Percentiles rank a stretch among this genome's conserved stretches.
phyloP scores from a whole-genome alignment of 768 basidiomycete species.

The Tricholoma saponaceum region DNA sequence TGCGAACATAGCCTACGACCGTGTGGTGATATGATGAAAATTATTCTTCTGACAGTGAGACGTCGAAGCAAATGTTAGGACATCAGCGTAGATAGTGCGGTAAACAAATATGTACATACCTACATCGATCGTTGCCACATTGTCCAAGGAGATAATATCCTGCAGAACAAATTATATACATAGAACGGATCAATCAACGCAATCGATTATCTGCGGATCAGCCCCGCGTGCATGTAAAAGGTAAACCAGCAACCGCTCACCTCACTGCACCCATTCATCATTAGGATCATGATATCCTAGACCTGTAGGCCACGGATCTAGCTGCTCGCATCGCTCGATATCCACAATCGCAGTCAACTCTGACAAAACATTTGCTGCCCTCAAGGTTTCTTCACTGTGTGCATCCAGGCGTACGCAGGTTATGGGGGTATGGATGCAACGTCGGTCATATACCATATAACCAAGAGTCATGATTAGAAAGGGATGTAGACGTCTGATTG shows the following conservation, averaged over 20 bases:
- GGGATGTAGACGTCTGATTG: conserved; percentile 28
- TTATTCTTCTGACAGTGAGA: too few relatives aligned
- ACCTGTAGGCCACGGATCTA: conserved; percentile 33
- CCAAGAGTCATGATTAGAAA: conserved; percentile 28
- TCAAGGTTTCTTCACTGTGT: not conserved
- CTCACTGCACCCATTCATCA: conserved; percentile 20
- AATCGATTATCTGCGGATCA: not conserved
- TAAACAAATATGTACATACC: too few relatives aligned
- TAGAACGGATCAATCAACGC: too few relatives aligned
- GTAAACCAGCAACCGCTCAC: not conserved
- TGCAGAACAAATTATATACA: too few relatives aligned
- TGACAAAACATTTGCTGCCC: not conserved
- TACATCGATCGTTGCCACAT: too few relatives aligned
- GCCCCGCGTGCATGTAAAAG: not conserved
- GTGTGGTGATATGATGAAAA: not conserved
- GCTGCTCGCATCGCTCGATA: conserved; percentile 4
- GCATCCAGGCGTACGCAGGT: not conserved
- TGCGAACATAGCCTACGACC: not conserved
- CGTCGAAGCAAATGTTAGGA: too few relatives aligned
- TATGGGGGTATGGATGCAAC: conserved; percentile 14
- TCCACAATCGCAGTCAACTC: not conserved
- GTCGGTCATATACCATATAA: conserved; percentile 24
- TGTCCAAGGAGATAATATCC: too few relatives aligned
- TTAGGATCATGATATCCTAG: conserved; percentile 35
- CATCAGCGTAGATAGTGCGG: too few relatives aligned